A percentile compares a stretch with the other conserved stretches of the same genome.
These are phyloP conservation scores for Diaporthe caulivora DNA, from an alignment of 2,329 filamentous ascomycete species.

Conservation along the genomic window DNA sequence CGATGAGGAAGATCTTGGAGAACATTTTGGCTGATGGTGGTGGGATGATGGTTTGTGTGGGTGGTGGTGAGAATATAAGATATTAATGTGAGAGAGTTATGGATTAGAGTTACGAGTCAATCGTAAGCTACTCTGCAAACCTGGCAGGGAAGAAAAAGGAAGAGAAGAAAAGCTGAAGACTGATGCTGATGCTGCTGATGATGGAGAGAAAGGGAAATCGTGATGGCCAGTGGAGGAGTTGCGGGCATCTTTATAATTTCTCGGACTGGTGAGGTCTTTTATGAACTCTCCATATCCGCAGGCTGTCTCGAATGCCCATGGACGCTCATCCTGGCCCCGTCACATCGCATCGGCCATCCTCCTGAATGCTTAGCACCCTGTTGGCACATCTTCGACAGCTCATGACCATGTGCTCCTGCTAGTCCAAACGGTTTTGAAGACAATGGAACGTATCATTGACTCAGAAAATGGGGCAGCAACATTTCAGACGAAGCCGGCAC, in stretches of 20 bases:
- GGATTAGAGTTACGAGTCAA: constrained; percentile 36
- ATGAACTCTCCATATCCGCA: not conserved
- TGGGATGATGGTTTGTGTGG: not conserved
- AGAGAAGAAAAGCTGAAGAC: constrained; percentile 23
- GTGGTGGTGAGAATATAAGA: not conserved
- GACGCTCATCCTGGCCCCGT: not conserved
- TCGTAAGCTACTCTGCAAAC: constrained; percentile 37
- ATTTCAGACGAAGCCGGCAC: constrained; percentile 35
- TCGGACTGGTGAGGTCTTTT: not conserved
- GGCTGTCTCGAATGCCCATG: not conserved
- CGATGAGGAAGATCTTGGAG: constrained; percentile 39
- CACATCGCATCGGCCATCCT: constrained; percentile 6
- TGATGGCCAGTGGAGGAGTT: not conserved
- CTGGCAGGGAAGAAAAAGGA: constrained; percentile 34
- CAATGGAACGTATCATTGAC: constrained; percentile 33
- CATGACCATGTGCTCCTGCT: constrained; percentile 3
- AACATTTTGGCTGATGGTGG: constrained; percentile 30
- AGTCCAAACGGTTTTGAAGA: constrained; percentile 35
- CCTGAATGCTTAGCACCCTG: not conserved
- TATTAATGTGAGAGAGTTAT: constrained; percentile 12
- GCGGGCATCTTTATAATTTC: constrained; percentile 32
- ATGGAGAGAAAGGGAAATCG: constrained; percentile 22
- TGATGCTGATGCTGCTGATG: constrained; percentile 39
- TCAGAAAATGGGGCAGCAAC: not conserved
- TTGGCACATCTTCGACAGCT: not conserved